These are phyloP conservation scores for Grigorovia humatica DNA, from an alignment of 805 yeast genomes.

Conservation along the genomic window DNA sequence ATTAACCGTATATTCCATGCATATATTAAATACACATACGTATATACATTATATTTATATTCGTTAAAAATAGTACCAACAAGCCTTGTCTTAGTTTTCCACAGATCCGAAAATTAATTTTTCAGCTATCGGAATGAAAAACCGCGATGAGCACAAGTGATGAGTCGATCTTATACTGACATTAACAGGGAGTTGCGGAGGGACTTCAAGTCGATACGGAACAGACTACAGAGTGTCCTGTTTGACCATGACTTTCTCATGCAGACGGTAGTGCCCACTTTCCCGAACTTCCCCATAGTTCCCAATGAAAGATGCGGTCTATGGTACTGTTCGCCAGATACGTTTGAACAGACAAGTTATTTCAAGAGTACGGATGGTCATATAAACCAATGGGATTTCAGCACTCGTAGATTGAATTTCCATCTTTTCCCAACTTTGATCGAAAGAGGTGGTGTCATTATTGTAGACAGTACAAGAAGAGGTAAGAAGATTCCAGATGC, in stretches of 20 bases:
- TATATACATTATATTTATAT: background rate
- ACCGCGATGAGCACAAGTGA: background rate
- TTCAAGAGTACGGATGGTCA: constrained; percentile 94
- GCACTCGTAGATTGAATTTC: constrained; percentile 60
- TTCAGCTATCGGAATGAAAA: background rate
- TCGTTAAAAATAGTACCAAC: background rate
- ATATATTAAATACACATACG: background rate
- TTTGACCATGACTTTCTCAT: constrained; percentile 47
- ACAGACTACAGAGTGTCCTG: constrained; percentile 62
- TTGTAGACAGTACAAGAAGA: constrained; percentile 78
- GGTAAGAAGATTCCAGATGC: constrained; percentile 86
- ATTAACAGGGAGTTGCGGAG: constrained; percentile 37
- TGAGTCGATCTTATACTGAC: constrained; percentile 6
- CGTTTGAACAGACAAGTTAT: constrained; percentile 42
- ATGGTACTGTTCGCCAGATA: constrained; percentile 59
- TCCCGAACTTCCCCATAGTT: constrained; percentile 38
- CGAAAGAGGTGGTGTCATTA: constrained; percentile 37
- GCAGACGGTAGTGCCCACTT: constrained; percentile 21
- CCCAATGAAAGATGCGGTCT: constrained; percentile 82
- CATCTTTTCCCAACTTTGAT: constrained; percentile 49
- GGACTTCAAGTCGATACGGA: constrained; percentile 41
- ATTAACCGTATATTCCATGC: background rate
- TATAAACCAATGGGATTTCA: constrained; percentile 68
- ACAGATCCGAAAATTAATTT: no score
- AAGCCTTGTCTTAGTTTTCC: no score